Base-by-base conservation (phyloP, 2,329 filamentous ascomycete species). In the Nemania sp. region DNA sequence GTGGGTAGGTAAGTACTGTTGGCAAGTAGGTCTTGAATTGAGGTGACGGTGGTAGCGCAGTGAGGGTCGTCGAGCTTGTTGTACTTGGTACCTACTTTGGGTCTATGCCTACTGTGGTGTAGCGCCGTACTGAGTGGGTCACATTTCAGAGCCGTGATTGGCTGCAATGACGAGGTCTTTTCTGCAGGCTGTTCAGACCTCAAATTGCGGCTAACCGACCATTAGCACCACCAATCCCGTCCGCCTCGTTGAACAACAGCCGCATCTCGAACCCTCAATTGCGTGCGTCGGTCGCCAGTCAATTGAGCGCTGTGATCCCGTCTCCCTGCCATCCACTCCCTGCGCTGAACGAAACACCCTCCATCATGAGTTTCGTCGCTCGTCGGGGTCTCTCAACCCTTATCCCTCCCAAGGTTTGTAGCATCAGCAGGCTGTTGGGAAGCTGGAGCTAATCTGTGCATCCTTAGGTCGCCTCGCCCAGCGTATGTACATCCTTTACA, bases 361-460 rank as follows among this genome's bases (percentile, higher is more conserved):
- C 78, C 85, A 91, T 82, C 81, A 97, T 97, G 93, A 97, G 92
- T 86, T 95, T 88, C 87, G 85, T 96, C 76, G 87, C 88, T 76
- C 91, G 90, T 81, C 89, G 93, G 82, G 90, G 87, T 85, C 90
- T 97, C 77, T 98, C 95, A 78, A 97, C 96, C 85, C 90, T 99
- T 80, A 97, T 99, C 75, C 96, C 96, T 73, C 95, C 96, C 76
- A 99, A 99, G 92, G 94, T 97, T 50, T 52, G 71, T 71, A 21
- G 25, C 18, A 46, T 52, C 47, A 53, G 32, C 46, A 20, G 32
- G 29, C 29, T 18, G 13, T 54, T 13, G 32, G 59, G 12, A 37
- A 54, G 53, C 47, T 29, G 34, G 17, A 59, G 49, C 65, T 70
- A 60, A 67, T 45, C 73, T 74, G 68, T 80, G 83, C 75, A 82